Evolutionary conservation across 441 rosid species (phyloP).

Genomic region (Syzygium malaccense): DNA sequence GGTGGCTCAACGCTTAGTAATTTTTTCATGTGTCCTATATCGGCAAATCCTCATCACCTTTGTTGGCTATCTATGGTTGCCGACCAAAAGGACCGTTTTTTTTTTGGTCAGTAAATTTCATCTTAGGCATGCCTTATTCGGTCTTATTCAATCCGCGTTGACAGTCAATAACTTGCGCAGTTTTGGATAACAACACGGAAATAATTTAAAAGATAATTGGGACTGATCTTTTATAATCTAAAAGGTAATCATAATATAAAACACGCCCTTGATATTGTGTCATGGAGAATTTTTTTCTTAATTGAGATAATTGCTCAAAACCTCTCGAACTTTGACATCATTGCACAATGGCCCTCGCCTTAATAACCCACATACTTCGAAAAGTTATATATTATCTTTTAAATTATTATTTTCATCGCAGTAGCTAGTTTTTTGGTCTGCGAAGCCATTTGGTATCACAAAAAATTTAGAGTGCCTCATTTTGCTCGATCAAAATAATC

Average conservation of each 20-base stretch:
- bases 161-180: neutral
- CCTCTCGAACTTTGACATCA: neutral
- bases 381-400: neutral
- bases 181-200: neutral
- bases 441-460: neutral
- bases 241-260: no score
- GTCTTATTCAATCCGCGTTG: fast-evolving
- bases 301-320: fast-evolving
- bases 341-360: no score
- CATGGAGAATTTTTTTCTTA: no score
- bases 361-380: neutral
- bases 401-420: neutral
- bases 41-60: no score
- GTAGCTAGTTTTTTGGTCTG: neutral
- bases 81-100: neutral
- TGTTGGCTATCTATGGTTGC: neutral
- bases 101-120: neutral
- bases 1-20: fast-evolving
- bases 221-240: neutral
- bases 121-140: neutral
- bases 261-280: no score
- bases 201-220: neutral
- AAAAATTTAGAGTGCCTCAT: neutral
- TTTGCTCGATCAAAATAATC: neutral
- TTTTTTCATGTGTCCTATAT: no score